Evolutionary conservation across 192 early-diverging fungal species (phyloP), one percentile per base, ranked within the genome.

Genomic region (Spizellomyces punctatus): DNA sequence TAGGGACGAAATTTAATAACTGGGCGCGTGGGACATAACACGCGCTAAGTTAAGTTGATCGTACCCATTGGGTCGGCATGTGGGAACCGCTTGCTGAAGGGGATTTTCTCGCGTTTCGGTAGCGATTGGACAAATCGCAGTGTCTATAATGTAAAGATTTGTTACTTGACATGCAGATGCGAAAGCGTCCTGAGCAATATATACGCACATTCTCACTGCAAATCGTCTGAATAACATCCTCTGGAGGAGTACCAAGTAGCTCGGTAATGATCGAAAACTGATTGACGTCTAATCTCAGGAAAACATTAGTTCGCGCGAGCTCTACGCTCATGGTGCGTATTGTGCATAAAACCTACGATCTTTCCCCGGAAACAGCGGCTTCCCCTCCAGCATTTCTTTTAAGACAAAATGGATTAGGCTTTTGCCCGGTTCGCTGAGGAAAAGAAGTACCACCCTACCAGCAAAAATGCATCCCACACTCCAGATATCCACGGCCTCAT

Each of bases 241-340:
- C 93, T 54, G 93, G 90, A 55, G 95, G 95, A 43, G 92, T 95
- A 45, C 95, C 95, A 42, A 97, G 86, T 36, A 97, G 79, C 75
- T 94, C 90, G 41, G 94, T 94, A 66, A 97, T 95, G 69, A 94
- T 94, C 1, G 95, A 94, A 76, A 97, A 97, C 84, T 97, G 95
- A 83, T 97, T 82, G 8, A 97, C 94, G 68, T 97, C 27, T 36
- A 36, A 3, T 36, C 3, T 89, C 91, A 76, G 10, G 27, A 36
- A 60, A 58, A 14, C 27, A 54, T 42, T 17, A 81, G n/a, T 8
- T 14, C 0, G n/a, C 27, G 27, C 27, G 27, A 36, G 27, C 3
- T 36, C 27, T 36, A 36, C 3, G 12, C 36, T 27, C n/a, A 63
- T 57, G 42, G 6, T 67, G 46, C 36, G 8, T 12, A 85, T 88